phyloP scores from a whole-genome alignment of 2,329 filamentous ascomycete species.

The Blastomyces percursus region DNA sequence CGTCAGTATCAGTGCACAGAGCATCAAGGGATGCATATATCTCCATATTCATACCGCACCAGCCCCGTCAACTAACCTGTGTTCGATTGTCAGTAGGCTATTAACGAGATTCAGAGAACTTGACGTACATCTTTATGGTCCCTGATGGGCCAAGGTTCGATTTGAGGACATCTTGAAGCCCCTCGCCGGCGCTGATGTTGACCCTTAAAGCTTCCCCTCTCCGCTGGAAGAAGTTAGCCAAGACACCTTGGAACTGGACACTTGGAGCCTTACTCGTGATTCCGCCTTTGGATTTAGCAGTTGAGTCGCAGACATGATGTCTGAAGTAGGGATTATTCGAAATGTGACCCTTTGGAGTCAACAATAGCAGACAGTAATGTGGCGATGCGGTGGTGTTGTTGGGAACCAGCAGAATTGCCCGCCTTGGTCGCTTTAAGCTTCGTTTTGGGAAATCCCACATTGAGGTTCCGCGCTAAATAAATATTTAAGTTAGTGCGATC shows the following conservation, averaged over 20 bases:
- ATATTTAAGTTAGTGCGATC: no score
- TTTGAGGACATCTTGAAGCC: conserved; percentile 84
- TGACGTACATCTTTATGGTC: conserved; percentile 80
- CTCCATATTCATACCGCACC: conserved; percentile 39
- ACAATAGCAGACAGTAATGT: conserved; percentile 16
- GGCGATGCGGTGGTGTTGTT: conserved; percentile 5
- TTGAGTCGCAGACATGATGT: conserved; percentile 85
- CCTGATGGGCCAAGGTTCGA: conserved; percentile 90
- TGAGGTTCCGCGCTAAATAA: conserved; percentile 32
- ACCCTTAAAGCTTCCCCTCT: conserved; percentile 92
- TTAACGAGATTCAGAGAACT: neutral
- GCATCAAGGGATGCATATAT: conserved; percentile 13
- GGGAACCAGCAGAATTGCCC: neutral
- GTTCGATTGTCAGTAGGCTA: conserved; percentile 19
- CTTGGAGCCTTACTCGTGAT: conserved; percentile 59
- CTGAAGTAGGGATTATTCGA: conserved; percentile 18
- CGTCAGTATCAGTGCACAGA: conserved; percentile 22
- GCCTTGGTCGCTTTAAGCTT: conserved; percentile 22
- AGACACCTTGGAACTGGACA: conserved; percentile 18
- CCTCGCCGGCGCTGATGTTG: conserved; percentile 95
- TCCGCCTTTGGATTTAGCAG: conserved; percentile 98
- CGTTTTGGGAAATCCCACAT: conserved; percentile 34
- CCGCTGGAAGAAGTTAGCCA: conserved; percentile 53
- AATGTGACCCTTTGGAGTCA: conserved; percentile 16
- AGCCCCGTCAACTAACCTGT: conserved; percentile 51